phyloP scores from a whole-genome alignment of 1,139 yeast genomes.

The Suhomyces chickasaworum region DNA sequence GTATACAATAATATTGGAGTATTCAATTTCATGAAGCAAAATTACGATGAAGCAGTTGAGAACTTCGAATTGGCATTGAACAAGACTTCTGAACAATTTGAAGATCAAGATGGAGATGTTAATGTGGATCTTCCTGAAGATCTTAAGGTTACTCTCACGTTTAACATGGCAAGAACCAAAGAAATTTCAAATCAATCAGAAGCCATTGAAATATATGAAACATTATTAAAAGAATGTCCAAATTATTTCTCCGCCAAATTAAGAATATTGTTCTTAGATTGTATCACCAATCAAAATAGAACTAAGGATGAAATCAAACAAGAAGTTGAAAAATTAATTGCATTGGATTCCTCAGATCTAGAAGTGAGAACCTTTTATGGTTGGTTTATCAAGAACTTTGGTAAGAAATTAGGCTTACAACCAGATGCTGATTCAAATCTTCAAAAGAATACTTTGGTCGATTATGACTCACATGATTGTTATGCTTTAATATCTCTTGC shows the following conservation, averaged over 20 bases:
- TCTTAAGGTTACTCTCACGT: conserved; percentile 52
- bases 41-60: conserved; percentile 43
- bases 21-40: conserved; percentile 68
- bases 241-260: conserved; percentile 76
- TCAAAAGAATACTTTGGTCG: conserved; percentile 81
- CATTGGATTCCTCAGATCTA: conserved; percentile 58
- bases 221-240: conserved; percentile 62
- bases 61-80: conserved; percentile 54
- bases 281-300: conserved; percentile 32
- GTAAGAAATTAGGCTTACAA: conserved; percentile 56
- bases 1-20: conserved; percentile 86
- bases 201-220: conserved; percentile 56
- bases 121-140: conserved; percentile 30
- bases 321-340: conserved; percentile 58
- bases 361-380: conserved; percentile 91
- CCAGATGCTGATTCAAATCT: conserved; percentile 73
- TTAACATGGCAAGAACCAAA: conserved; percentile 63
- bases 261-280: conserved; percentile 61
- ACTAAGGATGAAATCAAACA: conserved; percentile 48
- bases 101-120: conserved; percentile 30
- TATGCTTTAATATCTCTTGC: conserved; percentile 91
- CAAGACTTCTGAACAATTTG: conserved; percentile 23
- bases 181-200: conserved; percentile 50
- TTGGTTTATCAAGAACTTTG: conserved; percentile 74
- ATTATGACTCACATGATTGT: conserved; percentile 82